Percentiles rank a stretch among this genome's conserved stretches.
phyloP scores from a whole-genome alignment of 2,329 filamentous ascomycete genomes.

The Scortechinia acanthostroma region DNA sequence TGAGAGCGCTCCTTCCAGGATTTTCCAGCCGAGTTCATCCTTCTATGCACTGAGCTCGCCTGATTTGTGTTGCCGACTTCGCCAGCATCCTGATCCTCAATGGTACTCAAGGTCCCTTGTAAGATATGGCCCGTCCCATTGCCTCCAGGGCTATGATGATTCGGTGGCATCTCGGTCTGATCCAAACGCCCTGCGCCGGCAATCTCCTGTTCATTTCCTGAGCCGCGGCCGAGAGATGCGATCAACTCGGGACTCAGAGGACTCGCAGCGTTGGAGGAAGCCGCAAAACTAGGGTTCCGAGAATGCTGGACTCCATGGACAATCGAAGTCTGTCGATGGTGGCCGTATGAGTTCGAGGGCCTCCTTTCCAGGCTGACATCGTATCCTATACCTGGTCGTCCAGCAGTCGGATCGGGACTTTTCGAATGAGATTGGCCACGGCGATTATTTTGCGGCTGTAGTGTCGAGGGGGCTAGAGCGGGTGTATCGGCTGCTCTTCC shows the following conservation, averaged over 20 bases:
- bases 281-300: slow-evolving; percentile 79
- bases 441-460: neutral
- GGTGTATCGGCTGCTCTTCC: neutral
- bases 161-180: neutral
- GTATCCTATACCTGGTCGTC: neutral
- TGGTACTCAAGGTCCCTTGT: neutral
- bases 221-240: slow-evolving; percentile 53
- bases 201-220: slow-evolving; percentile 16
- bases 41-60: slow-evolving; percentile 40
- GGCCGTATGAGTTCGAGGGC: slow-evolving; percentile 49
- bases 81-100: neutral
- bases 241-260: slow-evolving; percentile 85
- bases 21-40: slow-evolving; percentile 55
- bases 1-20: slow-evolving; percentile 66
- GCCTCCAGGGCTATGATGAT: neutral
- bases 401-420: neutral
- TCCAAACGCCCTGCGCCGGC: neutral
- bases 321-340: slow-evolving; percentile 93
- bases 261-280: slow-evolving; percentile 59
- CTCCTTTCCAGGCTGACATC: neutral
- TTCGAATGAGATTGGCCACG: neutral
- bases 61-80: slow-evolving; percentile 15
- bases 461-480: neutral
- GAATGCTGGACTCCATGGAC: slow-evolving; percentile 93
- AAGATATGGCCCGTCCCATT: neutral